phyloP scores from a whole-genome alignment of 139 green algal genomes.

The Chlorella ohadii region DNA sequence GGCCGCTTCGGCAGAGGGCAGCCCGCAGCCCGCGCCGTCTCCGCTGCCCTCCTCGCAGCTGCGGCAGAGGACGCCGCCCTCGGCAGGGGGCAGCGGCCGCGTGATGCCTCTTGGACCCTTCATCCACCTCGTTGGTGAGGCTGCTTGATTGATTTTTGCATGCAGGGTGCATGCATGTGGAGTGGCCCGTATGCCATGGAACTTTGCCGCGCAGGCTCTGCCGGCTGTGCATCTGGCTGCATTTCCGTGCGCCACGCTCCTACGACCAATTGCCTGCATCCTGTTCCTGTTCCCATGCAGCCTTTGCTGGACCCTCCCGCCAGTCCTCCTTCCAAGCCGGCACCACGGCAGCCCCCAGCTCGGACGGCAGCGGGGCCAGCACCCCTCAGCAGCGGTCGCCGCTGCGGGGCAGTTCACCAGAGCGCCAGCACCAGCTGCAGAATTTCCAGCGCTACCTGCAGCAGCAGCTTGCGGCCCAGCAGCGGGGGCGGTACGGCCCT shows the following conservation, averaged over 20 bases:
- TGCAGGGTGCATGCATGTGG: too few relatives aligned
- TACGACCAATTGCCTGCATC: too few relatives aligned
- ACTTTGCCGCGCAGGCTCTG: too few relatives aligned
- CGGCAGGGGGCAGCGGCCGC: neutral
- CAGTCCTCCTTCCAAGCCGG: neutral
- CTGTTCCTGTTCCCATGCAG: neutral
- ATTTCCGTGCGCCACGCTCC: too few relatives aligned
- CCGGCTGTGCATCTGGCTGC: too few relatives aligned
- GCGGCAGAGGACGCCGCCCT: too few relatives aligned
- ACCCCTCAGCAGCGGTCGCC: neutral
- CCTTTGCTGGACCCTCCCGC: neutral
- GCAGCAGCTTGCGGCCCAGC: constrained; percentile 8
- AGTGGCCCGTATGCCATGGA: too few relatives aligned
- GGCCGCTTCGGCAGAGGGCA: too few relatives aligned
- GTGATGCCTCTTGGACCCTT: neutral
- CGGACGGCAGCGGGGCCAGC: constrained; percentile 9
- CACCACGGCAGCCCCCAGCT: neutral
- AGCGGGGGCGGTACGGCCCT: constrained; percentile 4
- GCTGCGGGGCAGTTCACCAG: neutral
- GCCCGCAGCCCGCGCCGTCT: neutral
- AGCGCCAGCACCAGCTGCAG: neutral
- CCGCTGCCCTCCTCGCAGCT: neutral
- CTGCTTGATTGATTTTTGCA: too few relatives aligned
- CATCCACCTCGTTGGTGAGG: constrained; percentile 13
- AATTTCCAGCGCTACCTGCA: neutral